Evolutionary conservation across 768 basidiomycete species (phyloP).

Genomic region (Pisolithus orientalis): DNA sequence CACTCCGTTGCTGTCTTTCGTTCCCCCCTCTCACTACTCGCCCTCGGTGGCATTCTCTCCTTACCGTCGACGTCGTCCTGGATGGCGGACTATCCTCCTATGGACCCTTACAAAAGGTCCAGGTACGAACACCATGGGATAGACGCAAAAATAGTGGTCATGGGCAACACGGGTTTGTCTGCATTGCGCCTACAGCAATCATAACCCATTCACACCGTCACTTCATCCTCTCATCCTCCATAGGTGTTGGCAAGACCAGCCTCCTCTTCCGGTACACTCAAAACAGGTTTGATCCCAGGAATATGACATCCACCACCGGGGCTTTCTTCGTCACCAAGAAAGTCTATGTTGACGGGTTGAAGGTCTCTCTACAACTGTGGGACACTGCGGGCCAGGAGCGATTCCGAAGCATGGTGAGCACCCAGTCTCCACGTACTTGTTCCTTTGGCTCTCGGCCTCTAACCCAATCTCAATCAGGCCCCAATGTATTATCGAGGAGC

Average conservation of each 20-base stretch:
- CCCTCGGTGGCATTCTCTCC: slow-evolving; percentile 39
- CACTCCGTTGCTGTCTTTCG: slow-evolving; percentile 23
- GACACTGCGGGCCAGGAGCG: slow-evolving; percentile 93
- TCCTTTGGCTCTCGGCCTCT: neutral
- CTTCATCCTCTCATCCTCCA: slow-evolving; percentile 4
- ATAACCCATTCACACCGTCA: slow-evolving; percentile 20
- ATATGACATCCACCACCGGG: slow-evolving; percentile 85
- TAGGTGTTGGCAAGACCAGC: slow-evolving; percentile 91
- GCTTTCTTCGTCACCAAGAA: slow-evolving; percentile 95
- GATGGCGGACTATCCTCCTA: slow-evolving; percentile 54
- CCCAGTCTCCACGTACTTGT: neutral
- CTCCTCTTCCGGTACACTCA: slow-evolving; percentile 87
- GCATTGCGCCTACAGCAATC: slow-evolving; percentile 16
- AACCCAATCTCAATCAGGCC: slow-evolving; percentile 44
- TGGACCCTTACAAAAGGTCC: slow-evolving; percentile 62
- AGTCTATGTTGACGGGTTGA: slow-evolving; percentile 75
- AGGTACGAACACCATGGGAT: slow-evolving; percentile 79
- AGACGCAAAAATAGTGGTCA: slow-evolving; percentile 94
- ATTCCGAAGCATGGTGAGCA: slow-evolving; percentile 79
- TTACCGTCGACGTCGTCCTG: slow-evolving; percentile 19
- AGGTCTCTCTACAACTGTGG: slow-evolving; percentile 85
- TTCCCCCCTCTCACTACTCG: slow-evolving; percentile 27
- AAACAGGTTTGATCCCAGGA: slow-evolving; percentile 83
- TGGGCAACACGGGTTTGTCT: slow-evolving; percentile 68
- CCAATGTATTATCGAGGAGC: slow-evolving; percentile 97